Percentiles rank a stretch among this genome's conserved stretches.
These are phyloP conservation scores for Coniochaeta sp. DNA, from an alignment of 2,329 filamentous ascomycete species.

Conservation along the genomic window DNA sequence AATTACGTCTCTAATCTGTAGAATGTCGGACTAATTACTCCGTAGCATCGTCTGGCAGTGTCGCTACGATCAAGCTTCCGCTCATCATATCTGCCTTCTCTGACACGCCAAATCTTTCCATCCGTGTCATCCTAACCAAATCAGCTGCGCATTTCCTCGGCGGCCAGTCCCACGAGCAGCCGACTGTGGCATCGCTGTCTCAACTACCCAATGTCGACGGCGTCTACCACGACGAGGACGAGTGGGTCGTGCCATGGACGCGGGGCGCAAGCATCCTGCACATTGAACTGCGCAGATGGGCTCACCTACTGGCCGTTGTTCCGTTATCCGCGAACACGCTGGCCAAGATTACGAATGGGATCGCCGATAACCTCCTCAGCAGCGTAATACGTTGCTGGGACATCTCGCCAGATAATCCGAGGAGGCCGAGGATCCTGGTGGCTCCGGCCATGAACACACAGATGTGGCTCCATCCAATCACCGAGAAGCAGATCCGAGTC, in stretches of 20 bases:
- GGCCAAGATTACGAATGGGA: slow-evolving; percentile 73
- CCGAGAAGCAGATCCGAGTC: background rate
- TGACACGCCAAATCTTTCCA: slow-evolving; percentile 49
- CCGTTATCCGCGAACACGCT: slow-evolving; percentile 61
- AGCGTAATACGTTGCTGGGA: slow-evolving; percentile 84
- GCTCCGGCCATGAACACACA: slow-evolving; percentile 29
- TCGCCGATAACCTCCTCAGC: slow-evolving; percentile 71
- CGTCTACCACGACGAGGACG: slow-evolving; percentile 76
- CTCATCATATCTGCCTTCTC: background rate
- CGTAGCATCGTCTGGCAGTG: background rate
- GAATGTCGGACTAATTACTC: background rate
- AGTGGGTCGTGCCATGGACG: slow-evolving; percentile 75
- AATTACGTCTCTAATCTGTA: background rate
- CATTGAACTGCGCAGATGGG: slow-evolving; percentile 63
- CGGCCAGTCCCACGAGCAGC: slow-evolving; percentile 72
- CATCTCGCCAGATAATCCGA: slow-evolving; percentile 49
- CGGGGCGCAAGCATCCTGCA: slow-evolving; percentile 78
- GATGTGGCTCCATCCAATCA: slow-evolving; percentile 1
- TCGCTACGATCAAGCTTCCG: slow-evolving; percentile 1
- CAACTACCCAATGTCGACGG: slow-evolving; percentile 66
- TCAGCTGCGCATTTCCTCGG: slow-evolving; percentile 69
- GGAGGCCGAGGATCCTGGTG: slow-evolving; percentile 62
- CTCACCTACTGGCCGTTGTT: slow-evolving; percentile 16
- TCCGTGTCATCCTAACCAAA: slow-evolving; percentile 76
- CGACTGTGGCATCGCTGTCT: slow-evolving; percentile 52